Evolutionary conservation across 176 grass and related monocot species (phyloP), one percentile per base, ranked within the genome.

Genomic region (Calamus simplicifolius): DNA sequence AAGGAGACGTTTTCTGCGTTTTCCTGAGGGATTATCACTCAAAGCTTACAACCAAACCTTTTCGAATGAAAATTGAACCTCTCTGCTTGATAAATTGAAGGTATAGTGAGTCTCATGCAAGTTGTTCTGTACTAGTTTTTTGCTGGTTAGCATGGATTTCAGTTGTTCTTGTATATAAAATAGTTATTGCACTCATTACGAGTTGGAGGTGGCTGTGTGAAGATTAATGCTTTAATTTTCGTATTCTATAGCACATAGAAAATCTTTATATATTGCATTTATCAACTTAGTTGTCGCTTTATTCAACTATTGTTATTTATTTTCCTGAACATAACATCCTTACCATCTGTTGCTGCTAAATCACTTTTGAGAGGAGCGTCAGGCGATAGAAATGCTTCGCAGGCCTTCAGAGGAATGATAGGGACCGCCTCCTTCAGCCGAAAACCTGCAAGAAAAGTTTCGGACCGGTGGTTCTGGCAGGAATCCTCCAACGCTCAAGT

Each of bases 91-190:
- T 53, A 90, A 91, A 80, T 52, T 83, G 29, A 96, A 96, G 87
- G 92, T 96, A 75, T 67, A 18, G 5, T 49, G 51, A 30, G 59
- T 53, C 18, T 4, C 6, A 63, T 60, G 4, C 56, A 31, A 16
- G 57, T 19, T 58, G 21, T 23, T 23, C 57, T 57, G 21, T 0
- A 23, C 21, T 23, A 31, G 21, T 17, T 14, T 0, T 51, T 51
- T 27, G 4, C 35, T 59, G 25, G 27, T 49, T 58, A 27, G 2
- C 19, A 5, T 23, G 21, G 21, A 23, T 23, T 23, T 23, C 92
- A 51, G 90, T 97, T 77, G 71, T 97, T 35, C 75, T 97, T 52
- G 87, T 97, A 25, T 97, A 97, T 69, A 90, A 83, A 72, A 97
- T 87, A 58, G 88, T 97, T 50, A 91, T 97, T 80, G 83, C 73